Percentiles rank a stretch among this genome's conserved stretches.
Evolutionary conservation across 2,329 filamentous ascomycete genomes (phyloP).

Genomic region (Cordyceps farinosa): DNA sequence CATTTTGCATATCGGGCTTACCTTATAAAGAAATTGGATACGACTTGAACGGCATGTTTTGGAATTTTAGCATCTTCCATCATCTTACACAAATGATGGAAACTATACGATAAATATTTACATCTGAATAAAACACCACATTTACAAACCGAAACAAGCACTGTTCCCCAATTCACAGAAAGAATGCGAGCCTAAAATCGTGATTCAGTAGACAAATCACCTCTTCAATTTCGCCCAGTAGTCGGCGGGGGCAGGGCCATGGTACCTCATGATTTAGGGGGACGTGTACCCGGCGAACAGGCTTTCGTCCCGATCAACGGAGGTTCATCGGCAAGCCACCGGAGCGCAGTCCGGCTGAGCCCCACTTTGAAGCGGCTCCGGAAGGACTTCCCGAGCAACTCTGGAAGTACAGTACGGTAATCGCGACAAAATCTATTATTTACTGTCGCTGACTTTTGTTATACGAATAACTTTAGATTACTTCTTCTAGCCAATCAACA

Average conservation of each 20-base stretch:
- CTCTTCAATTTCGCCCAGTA: background rate
- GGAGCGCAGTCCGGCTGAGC: constrained; percentile 7
- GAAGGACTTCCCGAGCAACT: background rate
- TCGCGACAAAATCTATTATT: background rate
- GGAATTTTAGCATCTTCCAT: background rate
- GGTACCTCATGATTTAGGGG: background rate
- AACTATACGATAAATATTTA: background rate
- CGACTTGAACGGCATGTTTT: constrained; percentile 14
- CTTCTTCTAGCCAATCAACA: too few species aligned
- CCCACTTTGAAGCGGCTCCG: constrained; percentile 13
- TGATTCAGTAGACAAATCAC: background rate
- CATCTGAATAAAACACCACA: background rate
- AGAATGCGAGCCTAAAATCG: too few species aligned
- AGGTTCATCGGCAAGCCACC: constrained; percentile 1
- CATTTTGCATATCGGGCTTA: constrained; percentile 23
- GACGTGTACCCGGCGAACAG: constrained; percentile 1
- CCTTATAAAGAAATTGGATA: constrained; percentile 24
- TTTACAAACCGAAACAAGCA: background rate
- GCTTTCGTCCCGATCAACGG: constrained; percentile 10
- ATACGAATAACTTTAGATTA: background rate
- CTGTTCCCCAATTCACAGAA: background rate
- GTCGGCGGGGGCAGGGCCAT: background rate
- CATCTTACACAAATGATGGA: background rate
- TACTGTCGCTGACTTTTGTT: background rate
- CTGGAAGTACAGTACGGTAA: background rate